These are phyloP conservation scores for Musa balbisiana DNA, from an alignment of 202 grass and related monocot genomes.

Conservation along the genomic window DNA sequence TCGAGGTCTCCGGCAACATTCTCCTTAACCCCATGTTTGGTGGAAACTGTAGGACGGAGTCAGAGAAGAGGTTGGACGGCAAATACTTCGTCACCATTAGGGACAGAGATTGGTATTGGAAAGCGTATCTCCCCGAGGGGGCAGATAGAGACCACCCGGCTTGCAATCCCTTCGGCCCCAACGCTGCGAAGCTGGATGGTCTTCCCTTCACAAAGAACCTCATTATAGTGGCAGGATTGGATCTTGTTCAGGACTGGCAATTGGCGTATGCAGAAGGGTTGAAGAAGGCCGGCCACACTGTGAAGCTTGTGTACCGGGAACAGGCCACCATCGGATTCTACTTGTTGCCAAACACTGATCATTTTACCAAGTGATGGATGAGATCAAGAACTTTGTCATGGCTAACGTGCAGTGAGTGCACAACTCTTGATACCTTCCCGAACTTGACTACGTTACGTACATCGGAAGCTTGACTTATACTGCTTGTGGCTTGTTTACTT, in stretches of 20 bases:
- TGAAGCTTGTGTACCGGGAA: constrained; percentile 78
- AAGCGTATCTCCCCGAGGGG: constrained; percentile 81
- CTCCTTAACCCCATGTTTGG: constrained; percentile 98
- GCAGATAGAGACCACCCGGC: constrained; percentile 82
- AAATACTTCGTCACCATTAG: constrained; percentile 96
- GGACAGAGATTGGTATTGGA: constrained; percentile 99
- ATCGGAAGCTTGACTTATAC: neutral
- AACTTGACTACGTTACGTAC: neutral
- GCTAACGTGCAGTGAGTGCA: constrained; percentile 45
- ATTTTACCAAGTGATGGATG: constrained; percentile 96
- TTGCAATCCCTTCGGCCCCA: constrained; percentile 89
- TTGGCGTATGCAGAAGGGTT: constrained; percentile 67
- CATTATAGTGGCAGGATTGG: constrained; percentile 78
- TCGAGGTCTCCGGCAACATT: constrained; percentile 68
- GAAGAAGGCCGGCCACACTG: constrained; percentile 52
- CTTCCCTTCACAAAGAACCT: constrained; percentile 84
- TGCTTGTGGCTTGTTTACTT: no score
- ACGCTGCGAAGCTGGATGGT: constrained; percentile 34
- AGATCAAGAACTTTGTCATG: constrained; percentile 75
- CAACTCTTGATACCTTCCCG: neutral
- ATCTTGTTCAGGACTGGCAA: constrained; percentile 84
- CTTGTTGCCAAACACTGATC: constrained; percentile 75
- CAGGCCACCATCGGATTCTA: constrained; percentile 89
- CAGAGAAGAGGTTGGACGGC: constrained; percentile 75
- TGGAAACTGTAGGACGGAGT: constrained; percentile 56